phyloP scores from a whole-genome alignment of 2,329 filamentous ascomycete genomes.

The Claviceps sp. region DNA sequence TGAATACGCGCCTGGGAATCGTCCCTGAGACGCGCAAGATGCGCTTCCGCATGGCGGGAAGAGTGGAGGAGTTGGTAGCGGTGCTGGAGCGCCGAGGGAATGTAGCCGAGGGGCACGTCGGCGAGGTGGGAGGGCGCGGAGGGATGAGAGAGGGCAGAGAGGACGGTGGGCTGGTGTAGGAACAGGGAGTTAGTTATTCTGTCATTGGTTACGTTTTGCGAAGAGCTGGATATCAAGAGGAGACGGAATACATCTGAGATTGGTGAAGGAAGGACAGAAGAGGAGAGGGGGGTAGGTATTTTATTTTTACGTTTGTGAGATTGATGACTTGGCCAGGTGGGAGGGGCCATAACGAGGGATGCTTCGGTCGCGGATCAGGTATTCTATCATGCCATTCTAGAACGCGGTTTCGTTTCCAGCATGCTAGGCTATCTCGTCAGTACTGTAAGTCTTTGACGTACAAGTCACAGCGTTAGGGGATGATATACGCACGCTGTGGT shows the following conservation, averaged over 20 bases:
- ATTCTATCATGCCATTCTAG: background rate
- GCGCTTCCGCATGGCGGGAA: background rate
- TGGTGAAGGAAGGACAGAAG: background rate
- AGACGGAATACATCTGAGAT: too few relatives aligned
- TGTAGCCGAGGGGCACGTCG: slow-evolving; percentile 9
- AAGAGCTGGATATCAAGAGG: too few relatives aligned
- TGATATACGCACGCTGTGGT: background rate
- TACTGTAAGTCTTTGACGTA: too few relatives aligned
- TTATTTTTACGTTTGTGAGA: slow-evolving; percentile 11
- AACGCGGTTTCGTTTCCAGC: background rate
- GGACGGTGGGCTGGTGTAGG: slow-evolving; percentile 9
- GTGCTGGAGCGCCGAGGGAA: slow-evolving; percentile 8
- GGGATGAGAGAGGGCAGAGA: slow-evolving; percentile 10
- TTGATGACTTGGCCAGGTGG: background rate
- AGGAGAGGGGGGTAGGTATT: too few relatives aligned
- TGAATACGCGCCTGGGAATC: background rate
- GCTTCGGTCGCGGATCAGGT: background rate
- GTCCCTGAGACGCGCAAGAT: background rate
- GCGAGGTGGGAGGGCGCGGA: slow-evolving; percentile 9
- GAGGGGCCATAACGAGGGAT: background rate
- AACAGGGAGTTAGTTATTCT: slow-evolving; percentile 1
- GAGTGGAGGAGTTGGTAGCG: slow-evolving; percentile 10
- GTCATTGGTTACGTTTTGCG: too few relatives aligned
- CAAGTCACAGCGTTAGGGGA: background rate
- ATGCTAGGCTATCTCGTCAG: background rate